phyloP scores from a whole-genome alignment of 257 asterid species.

The Datura wrightii region DNA sequence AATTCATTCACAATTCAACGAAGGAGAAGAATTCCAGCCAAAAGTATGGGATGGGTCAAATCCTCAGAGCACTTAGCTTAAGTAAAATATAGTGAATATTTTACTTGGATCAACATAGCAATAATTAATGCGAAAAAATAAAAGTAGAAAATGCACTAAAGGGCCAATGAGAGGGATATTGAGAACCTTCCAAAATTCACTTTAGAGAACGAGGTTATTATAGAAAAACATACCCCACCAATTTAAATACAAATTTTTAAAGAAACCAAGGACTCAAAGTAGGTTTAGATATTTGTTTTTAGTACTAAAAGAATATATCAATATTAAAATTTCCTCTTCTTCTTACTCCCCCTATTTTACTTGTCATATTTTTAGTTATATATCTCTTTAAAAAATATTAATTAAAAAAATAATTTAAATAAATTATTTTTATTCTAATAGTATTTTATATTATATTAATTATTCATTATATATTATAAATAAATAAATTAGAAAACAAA shows the following conservation, averaged over 20 bases:
- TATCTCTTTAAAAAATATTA: no score
- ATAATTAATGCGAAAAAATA: not conserved
- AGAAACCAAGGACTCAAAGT: not conserved
- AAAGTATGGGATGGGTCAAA: conserved; percentile 13
- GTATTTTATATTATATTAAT: no score
- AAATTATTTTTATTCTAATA: no score
- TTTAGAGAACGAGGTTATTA: conserved; percentile 33
- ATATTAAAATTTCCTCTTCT: not conserved
- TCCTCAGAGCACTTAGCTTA: conserved; percentile 21
- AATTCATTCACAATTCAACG: not conserved
- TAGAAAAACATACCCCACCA: conserved; percentile 19
- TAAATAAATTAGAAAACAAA: not conserved
- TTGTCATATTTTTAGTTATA: no score
- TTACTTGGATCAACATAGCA: not conserved
- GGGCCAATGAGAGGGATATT: not conserved
- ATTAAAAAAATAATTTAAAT: no score
- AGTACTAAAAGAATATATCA: not conserved
- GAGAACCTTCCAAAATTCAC: conserved; percentile 19
- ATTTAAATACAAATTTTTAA: not conserved
- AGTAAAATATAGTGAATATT: no score
- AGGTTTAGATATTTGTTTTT: conserved; percentile 16
- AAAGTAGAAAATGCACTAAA: not conserved
- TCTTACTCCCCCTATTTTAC: not conserved
- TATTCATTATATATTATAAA: not conserved
- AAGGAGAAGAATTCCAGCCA: not conserved